Conservation (phyloP, 805 yeast genomes). For the Ogataea glucozyma region DNA sequence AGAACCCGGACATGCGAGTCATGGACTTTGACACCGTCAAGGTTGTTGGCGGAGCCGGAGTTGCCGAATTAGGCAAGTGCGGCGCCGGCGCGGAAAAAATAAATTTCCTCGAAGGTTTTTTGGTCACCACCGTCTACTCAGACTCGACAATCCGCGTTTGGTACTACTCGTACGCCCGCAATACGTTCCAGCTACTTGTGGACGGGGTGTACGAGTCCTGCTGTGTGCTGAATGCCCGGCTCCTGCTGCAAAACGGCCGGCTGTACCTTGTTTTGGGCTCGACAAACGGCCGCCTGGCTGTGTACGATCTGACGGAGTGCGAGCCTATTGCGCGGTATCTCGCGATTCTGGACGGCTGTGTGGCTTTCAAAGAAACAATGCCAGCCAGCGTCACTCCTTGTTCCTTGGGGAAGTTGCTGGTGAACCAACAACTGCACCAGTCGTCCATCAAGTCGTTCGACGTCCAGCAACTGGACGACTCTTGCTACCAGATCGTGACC, state of each 20-base stretch:
- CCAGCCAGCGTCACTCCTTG: background rate
- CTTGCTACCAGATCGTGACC: constrained; percentile 49
- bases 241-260: constrained; percentile 37
- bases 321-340: constrained; percentile 12
- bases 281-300: constrained; percentile 77
- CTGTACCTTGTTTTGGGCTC: constrained; percentile 57
- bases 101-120: constrained; percentile 52
- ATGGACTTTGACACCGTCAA: constrained; percentile 74
- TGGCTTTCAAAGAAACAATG: background rate
- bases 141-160: constrained; percentile 76
- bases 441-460: constrained; percentile 76
- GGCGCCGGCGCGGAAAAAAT: too few species aligned
- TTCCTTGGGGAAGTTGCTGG: constrained; percentile 23
- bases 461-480: constrained; percentile 24
- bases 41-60: constrained; percentile 27
- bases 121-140: constrained; percentile 75
- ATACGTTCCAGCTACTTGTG: constrained; percentile 45
- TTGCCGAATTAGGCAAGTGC: too few species aligned
- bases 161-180: constrained; percentile 43
- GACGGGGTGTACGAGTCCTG: constrained; percentile 65
- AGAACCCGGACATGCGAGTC: constrained; percentile 80
- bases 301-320: constrained; percentile 53
- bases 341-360: background rate
- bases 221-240: constrained; percentile 67
- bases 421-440: constrained; percentile 68